Base-by-base conservation (phyloP, 176 grass and related monocot genomes). In the Carex littledalei region DNA sequence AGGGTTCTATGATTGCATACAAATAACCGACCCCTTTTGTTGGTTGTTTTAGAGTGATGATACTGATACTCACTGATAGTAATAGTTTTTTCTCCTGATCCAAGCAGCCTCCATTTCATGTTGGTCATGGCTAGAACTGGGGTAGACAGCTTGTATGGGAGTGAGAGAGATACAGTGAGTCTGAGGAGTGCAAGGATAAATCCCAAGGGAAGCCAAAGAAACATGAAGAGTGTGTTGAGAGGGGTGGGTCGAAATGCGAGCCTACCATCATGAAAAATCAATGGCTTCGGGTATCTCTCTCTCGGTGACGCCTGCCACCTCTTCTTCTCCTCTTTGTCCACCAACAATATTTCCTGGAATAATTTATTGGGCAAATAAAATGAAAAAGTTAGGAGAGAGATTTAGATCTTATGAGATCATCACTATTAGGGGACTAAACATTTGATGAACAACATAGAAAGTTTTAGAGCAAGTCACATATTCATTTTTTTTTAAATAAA, bases 1-100 rank as follows among this genome's bases (percentile, higher is more conserved):
- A 97, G 94, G 21, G 90, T 97, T 8, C 91, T 88, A 89, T 97
- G 94, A 81, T 97, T 97, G 90, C 90, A 94, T 15, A 90, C 89
- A 84, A 92, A 94, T 62, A 97, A 58, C 63, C 86, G 78, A 1
- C 84, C 84, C 2, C 66, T 82, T 14, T 24, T 59, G 39, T 29
- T 32, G 32, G 5, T 1, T 15, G 17, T 6, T 52, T 34, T 70
- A 62, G 17, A 8, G 0, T 18, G 43, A 1, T 18, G 54, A 14
- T 84, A 11, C 1, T 13, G 6, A 5, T 69, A 14, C 2, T 37
- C 14, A 3, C 84, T 50, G n/a, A 14, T 5, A 74, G n/a, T 49
- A 49, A 4, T 21, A 47, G 39, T 10, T 11, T 74, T 74, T 74
- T 47, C 39, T 74, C 41, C 70, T 74, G 70, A 50, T 21, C n/a